phyloP scores from a whole-genome alignment of 2,329 filamentous ascomycete species.

The Aureobasidium sp. region DNA sequence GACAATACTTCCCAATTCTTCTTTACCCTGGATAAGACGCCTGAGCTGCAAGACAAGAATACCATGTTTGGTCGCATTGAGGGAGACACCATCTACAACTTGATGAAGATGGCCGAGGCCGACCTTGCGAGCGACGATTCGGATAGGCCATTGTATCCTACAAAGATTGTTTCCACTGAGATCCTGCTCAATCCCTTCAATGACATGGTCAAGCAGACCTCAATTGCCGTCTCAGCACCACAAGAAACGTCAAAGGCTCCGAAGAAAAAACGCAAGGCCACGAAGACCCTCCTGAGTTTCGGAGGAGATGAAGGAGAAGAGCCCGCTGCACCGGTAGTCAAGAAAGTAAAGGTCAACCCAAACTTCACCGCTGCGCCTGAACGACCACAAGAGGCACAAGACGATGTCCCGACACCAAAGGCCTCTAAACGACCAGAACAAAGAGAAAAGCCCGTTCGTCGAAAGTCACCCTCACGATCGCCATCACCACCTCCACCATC shows the following conservation, averaged over 20 bases:
- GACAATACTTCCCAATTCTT: constrained; percentile 97
- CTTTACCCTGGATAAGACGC: constrained; percentile 74
- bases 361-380: constrained; percentile 54
- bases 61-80: constrained; percentile 89
- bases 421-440: constrained; percentile 13
- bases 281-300: constrained; percentile 73
- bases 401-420: constrained; percentile 11
- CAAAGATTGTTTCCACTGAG: constrained; percentile 67
- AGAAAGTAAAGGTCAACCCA: constrained; percentile 74
- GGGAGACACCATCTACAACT: constrained; percentile 91
- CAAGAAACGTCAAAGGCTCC: constrained; percentile 39
- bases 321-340: constrained; percentile 53
- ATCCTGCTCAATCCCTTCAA: constrained; percentile 76
- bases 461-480: constrained; percentile 1
- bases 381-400: constrained; percentile 20
- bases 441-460: not conserved
- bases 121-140: constrained; percentile 69
- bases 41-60: constrained; percentile 82
- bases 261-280: constrained; percentile 55
- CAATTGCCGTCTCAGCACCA: constrained; percentile 46
- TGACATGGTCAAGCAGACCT: constrained; percentile 66
- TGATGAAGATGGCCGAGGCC: constrained; percentile 85
- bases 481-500: constrained; percentile 1
- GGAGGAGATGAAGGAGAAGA: constrained; percentile 56
- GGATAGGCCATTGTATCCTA: constrained; percentile 79